phyloP scores from a whole-genome alignment of 2,329 filamentous ascomycete genomes.

The Trichoderma aggressivum region DNA sequence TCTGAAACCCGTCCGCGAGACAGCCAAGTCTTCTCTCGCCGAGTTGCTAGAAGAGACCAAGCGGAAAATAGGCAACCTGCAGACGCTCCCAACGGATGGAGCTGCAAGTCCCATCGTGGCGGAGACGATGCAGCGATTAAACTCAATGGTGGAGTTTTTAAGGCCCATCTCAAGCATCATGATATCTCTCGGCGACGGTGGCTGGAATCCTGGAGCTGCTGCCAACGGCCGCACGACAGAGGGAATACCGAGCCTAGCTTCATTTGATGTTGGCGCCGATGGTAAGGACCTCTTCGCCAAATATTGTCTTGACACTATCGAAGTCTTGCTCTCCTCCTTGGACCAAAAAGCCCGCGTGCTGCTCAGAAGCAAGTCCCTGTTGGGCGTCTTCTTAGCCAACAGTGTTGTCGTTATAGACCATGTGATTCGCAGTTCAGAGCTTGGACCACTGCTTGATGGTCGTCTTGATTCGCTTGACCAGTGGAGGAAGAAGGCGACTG shows the following conservation, averaged over 20 bases:
- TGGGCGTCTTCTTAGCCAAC: constrained; percentile 90
- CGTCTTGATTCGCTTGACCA: constrained; percentile 67
- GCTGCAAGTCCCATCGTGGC: constrained; percentile 72
- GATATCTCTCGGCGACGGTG: constrained; percentile 87
- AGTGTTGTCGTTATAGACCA: constrained; percentile 80
- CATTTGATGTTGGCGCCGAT: constrained; percentile 85
- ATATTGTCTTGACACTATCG: constrained; percentile 86
- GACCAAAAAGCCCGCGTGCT: constrained; percentile 70
- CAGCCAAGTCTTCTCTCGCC: constrained; percentile 78
- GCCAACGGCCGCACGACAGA: constrained; percentile 57
- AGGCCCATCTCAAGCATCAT: constrained; percentile 84
- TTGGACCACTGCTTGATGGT: constrained; percentile 66
- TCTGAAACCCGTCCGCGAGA: constrained; percentile 85
- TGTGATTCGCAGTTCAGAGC: constrained; percentile 76
- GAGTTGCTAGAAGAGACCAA: constrained; percentile 83
- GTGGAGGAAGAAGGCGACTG: constrained; percentile 84
- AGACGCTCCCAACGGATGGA: constrained; percentile 72
- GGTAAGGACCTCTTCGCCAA: constrained; percentile 83
- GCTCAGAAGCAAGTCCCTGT: constrained; percentile 72
- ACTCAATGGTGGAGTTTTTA: constrained; percentile 83
- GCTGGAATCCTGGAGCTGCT: constrained; percentile 65
- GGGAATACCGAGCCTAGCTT: constrained; percentile 66
- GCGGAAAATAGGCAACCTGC: constrained; percentile 62
- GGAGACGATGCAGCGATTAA: constrained; percentile 81
- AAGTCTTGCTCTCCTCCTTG: constrained; percentile 70